Conservation (phyloP, 768 basidiomycete species). For the Heimioporus sp. region DNA sequence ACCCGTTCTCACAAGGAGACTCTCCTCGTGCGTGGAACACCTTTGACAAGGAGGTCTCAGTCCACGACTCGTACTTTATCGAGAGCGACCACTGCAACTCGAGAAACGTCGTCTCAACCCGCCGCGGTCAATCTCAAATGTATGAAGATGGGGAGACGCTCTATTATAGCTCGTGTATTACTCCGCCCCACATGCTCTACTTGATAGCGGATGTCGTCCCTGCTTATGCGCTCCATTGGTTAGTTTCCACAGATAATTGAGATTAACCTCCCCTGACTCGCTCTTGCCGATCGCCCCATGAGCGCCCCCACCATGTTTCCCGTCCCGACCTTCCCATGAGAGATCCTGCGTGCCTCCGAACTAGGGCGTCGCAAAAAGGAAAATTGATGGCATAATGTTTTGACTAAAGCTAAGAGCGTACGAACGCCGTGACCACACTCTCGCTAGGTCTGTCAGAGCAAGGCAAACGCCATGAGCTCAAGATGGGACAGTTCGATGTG, state of each 20-base stretch:
- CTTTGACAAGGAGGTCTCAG: too few species aligned
- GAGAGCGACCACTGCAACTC: too few species aligned
- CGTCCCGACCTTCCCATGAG: neutral
- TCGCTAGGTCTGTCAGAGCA: constrained; percentile 78
- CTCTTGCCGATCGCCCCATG: too few species aligned
- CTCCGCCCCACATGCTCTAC: constrained; percentile 11
- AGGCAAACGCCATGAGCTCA: constrained; percentile 71
- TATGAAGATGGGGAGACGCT: too few species aligned
- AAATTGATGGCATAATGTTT: constrained; percentile 69
- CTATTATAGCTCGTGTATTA: too few species aligned
- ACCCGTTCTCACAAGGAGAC: too few species aligned
- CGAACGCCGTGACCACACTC: constrained; percentile 62
- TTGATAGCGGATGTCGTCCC: constrained; percentile 9
- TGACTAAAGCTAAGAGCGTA: constrained; percentile 70
- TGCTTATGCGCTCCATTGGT: constrained; percentile 11
- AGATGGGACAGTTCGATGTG: constrained; percentile 75
- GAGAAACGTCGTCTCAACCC: too few species aligned
- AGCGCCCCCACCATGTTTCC: too few species aligned
- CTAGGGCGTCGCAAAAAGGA: constrained; percentile 73
- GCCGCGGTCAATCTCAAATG: too few species aligned
- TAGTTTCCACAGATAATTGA: constrained; percentile 4
- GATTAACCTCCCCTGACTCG: neutral
- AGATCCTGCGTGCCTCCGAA: constrained; percentile 63
- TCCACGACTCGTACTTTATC: too few species aligned
- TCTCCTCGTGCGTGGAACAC: too few species aligned